A percentile compares a stretch with the other conserved stretches of the same genome.
phyloP scores from a whole-genome alignment of 108 stramenopile species.

The Stephanodiscus triporus region DNA sequence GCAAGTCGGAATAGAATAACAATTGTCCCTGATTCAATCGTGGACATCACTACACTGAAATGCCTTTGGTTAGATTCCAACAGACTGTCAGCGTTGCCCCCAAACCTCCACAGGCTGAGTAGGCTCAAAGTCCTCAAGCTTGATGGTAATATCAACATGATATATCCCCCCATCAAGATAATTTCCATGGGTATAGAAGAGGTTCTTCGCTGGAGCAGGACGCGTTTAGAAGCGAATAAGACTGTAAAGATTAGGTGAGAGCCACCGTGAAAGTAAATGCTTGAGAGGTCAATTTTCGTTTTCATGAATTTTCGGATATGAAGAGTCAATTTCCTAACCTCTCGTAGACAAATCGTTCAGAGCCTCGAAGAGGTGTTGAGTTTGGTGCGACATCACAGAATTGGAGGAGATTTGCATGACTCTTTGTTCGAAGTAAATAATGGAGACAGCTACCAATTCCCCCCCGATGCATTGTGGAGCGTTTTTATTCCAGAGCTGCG shows the following conservation, averaged over 20 bases:
- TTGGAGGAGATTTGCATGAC: no score
- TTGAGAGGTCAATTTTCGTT: no score
- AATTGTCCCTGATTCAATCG: conserved; percentile 42
- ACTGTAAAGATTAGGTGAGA: no score
- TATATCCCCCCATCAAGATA: conserved; percentile 42
- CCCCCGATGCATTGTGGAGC: conserved; percentile 48
- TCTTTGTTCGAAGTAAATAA: no score
- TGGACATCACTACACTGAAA: conserved; percentile 23
- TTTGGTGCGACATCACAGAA: no score
- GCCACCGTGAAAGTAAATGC: no score
- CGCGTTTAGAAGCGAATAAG: conserved; percentile 19
- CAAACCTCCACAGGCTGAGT: conserved; percentile 42
- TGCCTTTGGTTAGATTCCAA: conserved; percentile 54
- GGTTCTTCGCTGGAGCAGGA: conserved; percentile 52
- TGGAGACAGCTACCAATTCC: conserved; percentile 26
- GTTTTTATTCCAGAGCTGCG: conserved; percentile 46
- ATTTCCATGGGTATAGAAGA: conserved; percentile 39
- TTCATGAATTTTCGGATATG: no score
- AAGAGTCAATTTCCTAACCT: no score
- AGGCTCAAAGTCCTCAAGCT: conserved; percentile 38
- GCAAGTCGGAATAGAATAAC: conserved; percentile 42
- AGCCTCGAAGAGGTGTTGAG: no score
- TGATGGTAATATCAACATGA: conserved; percentile 48
- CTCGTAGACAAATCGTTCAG: no score
- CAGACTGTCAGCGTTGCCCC: conserved; percentile 37